A percentile compares a stretch with the other conserved stretches of the same genome.
These are phyloP conservation scores for Quercus phellos DNA, from an alignment of 331 rosid species.

Conservation along the genomic window DNA sequence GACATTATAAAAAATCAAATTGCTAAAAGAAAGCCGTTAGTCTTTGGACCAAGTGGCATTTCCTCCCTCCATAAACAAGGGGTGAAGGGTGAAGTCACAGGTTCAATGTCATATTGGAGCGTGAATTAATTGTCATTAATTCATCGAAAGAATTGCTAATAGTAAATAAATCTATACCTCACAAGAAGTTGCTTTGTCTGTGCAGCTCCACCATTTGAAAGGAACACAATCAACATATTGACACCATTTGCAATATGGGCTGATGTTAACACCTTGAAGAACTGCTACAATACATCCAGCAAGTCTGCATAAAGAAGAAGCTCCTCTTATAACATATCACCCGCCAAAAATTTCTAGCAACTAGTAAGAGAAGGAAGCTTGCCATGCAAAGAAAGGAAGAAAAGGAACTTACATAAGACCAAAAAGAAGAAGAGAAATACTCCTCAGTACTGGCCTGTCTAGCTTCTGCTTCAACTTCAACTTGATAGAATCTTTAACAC, in stretches of 20 bases:
- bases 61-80: not conserved
- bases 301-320: conserved; percentile 50
- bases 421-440: conserved; percentile 56
- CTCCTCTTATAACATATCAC: conserved; percentile 26
- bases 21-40: not conserved
- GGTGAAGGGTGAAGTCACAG: not conserved
- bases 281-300: conserved; percentile 68
- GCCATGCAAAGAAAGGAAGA: conserved; percentile 7
- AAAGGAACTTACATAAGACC: conserved; percentile 53
- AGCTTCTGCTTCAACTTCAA: conserved; percentile 53
- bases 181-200: conserved; percentile 48
- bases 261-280: conserved; percentile 60
- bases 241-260: conserved; percentile 76
- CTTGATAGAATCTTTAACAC: conserved; percentile 42
- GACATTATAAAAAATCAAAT: not conserved
- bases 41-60: not conserved
- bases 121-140: not conserved
- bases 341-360: conserved; percentile 13
- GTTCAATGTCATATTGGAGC: not conserved
- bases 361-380: conserved; percentile 10
- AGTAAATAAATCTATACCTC: conserved; percentile 53
- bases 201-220: conserved; percentile 68
- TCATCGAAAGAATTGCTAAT: not conserved
- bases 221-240: conserved; percentile 74
- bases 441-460: conserved; percentile 58